Evolutionary conservation across 768 basidiomycete genomes (phyloP).

Genomic region (Lentinula sp.): DNA sequence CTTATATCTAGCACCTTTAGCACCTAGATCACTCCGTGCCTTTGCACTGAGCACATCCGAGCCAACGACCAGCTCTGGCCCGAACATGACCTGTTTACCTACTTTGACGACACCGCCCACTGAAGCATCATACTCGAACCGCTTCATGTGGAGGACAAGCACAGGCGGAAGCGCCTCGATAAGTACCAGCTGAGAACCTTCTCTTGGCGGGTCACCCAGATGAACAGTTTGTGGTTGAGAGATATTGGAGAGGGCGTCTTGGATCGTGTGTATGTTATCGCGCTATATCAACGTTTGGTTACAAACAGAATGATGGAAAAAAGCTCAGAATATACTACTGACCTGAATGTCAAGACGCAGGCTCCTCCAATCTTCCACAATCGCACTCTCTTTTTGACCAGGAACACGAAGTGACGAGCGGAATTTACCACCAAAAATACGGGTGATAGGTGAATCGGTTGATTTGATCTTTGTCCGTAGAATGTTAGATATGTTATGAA

Average conservation of each 20-base stretch:
- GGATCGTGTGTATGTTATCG: slow-evolving; percentile 68
- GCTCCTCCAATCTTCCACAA: slow-evolving; percentile 89
- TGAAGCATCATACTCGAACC: slow-evolving; percentile 80
- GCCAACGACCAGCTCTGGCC: slow-evolving; percentile 71
- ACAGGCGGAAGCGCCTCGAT: slow-evolving; percentile 82
- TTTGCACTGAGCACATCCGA: slow-evolving; percentile 59
- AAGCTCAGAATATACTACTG: slow-evolving; percentile 9
- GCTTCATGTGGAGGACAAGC: slow-evolving; percentile 83
- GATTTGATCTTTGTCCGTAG: slow-evolving; percentile 52
- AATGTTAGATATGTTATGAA: slow-evolving; percentile 1
- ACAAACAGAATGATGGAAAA: neutral
- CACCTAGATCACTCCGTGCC: slow-evolving; percentile 17
- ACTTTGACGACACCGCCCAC: slow-evolving; percentile 81
- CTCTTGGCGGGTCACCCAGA: slow-evolving; percentile 53
- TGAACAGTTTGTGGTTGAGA: slow-evolving; percentile 79
- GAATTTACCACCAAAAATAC: slow-evolving; percentile 92
- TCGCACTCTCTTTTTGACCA: slow-evolving; percentile 78
- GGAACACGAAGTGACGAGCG: slow-evolving; percentile 78
- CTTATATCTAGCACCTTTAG: slow-evolving; percentile 56
- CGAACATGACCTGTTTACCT: slow-evolving; percentile 74
- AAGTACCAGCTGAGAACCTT: slow-evolving; percentile 57
- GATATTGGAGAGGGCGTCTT: slow-evolving; percentile 76
- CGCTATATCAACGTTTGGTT: slow-evolving; percentile 32
- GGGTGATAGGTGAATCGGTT: slow-evolving; percentile 80
- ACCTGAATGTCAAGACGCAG: slow-evolving; percentile 89